A percentile compares a stretch with the other conserved stretches of the same genome.
Conservation (phyloP, 257 asterid genomes). For the Echites panduratus region DNA sequence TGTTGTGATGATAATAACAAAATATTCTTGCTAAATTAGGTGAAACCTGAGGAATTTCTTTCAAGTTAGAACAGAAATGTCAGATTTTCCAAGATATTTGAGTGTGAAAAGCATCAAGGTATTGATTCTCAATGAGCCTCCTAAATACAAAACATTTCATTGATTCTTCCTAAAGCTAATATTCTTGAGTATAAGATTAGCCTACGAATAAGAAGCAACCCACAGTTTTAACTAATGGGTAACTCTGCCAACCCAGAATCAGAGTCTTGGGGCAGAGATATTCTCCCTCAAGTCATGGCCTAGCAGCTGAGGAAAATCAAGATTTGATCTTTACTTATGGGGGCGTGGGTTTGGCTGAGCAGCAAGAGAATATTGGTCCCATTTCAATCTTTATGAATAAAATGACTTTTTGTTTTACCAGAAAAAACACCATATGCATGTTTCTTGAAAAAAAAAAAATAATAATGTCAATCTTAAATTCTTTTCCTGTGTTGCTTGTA, state of each 20-base stretch:
- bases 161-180: neutral
- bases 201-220: too few species aligned
- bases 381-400: neutral
- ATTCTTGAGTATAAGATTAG: too few species aligned
- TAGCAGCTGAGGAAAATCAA: neutral
- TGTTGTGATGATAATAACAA: neutral
- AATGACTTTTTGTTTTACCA: neutral
- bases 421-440: neutral
- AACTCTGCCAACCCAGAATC: too few species aligned
- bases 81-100: neutral
- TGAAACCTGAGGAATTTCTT: neutral
- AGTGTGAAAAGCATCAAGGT: constrained; percentile 1
- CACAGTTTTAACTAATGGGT: too few species aligned
- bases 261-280: too few species aligned
- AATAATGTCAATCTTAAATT: neutral
- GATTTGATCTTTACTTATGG: neutral
- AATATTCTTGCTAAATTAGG: neutral
- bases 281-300: too few species aligned
- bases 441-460: constrained; percentile 1
- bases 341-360: neutral
- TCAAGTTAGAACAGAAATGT: neutral
- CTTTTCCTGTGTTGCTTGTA: constrained; percentile 16
- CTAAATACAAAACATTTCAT: neutral
- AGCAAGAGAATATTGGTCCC: neutral
- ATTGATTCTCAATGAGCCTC: constrained; percentile 10